Evolutionary conservation across 192 early-diverging fungal genomes (phyloP).

Genomic region (Mortierella alpina): DNA sequence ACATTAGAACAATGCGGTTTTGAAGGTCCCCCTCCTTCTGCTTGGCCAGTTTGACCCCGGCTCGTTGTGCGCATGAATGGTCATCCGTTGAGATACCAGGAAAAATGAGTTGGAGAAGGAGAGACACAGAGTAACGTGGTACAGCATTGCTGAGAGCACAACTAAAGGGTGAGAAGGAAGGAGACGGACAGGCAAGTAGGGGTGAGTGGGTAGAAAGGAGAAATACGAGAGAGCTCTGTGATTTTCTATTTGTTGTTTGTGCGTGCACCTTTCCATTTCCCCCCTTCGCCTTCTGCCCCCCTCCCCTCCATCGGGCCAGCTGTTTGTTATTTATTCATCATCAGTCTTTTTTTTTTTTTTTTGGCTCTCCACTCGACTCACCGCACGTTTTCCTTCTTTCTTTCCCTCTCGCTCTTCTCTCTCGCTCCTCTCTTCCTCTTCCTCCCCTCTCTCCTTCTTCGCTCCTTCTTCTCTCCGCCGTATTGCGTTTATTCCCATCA

Average conservation of each 20-base stretch:
- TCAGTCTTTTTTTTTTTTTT: background rate
- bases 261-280: background rate
- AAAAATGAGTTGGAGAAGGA: too few species aligned
- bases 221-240: too few species aligned
- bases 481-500: background rate
- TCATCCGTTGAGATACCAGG: too few species aligned
- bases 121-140: too few species aligned
- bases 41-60: too few species aligned
- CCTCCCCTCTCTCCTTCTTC: background rate
- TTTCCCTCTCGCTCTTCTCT: background rate
- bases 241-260: too few species aligned
- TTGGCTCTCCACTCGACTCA: background rate
- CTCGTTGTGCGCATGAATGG: too few species aligned
- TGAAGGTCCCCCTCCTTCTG: too few species aligned
- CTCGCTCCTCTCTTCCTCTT: background rate
- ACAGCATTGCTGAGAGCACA: too few species aligned
- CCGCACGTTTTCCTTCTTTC: background rate
- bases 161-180: background rate
- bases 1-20: too few species aligned
- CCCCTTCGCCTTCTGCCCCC: background rate
- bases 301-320: background rate
- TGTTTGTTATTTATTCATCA: constrained; percentile 6
- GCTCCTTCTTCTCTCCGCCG: background rate
- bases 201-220: background rate
- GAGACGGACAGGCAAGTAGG: background rate